A percentile compares a stretch with the other conserved stretches of the same genome.
These are phyloP conservation scores for Trypanosomatidae sp. DNA, from an alignment of 208 protist genomes.

Conservation along the genomic window DNA sequence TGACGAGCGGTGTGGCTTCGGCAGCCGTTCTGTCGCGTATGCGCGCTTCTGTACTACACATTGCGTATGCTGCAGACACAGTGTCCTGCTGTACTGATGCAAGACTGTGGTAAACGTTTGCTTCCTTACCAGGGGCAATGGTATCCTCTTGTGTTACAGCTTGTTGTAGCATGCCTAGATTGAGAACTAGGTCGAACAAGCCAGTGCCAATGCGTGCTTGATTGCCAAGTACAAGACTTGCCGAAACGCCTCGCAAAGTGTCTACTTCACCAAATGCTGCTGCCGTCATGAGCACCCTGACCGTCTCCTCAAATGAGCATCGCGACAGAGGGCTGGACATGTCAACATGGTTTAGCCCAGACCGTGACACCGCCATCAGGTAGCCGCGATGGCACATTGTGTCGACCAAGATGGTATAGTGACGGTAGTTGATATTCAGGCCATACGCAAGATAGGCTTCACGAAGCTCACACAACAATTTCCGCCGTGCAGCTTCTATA, in stretches of 20 bases:
- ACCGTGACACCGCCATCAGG: conserved; percentile 94
- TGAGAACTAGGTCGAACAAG: conserved; percentile 93
- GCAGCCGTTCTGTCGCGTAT: conserved; percentile 14
- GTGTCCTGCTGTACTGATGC: conserved; percentile 30
- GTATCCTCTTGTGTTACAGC: conserved; percentile 74
- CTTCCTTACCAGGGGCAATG: conserved; percentile 48
- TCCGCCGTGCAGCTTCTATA: conserved; percentile 73
- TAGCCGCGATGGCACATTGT: conserved; percentile 97
- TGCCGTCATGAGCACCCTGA: conserved; percentile 98
- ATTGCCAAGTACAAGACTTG: conserved; percentile 98
- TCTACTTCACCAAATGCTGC: conserved; percentile 95
- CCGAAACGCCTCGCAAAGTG: conserved; percentile 92
- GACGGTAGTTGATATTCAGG: conserved; percentile 99
- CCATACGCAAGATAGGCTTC: conserved; percentile 92
- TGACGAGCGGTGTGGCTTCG: conserved; percentile 55
- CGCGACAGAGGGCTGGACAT: conserved; percentile 95
- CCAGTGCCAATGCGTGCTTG: conserved; percentile 95
- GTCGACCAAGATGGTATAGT: conserved; percentile 96
- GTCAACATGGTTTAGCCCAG: conserved; percentile 93
- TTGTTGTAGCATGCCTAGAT: conserved; percentile 83
- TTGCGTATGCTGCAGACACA: conserved; percentile 6
- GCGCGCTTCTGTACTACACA: conserved; percentile 13
- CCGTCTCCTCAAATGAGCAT: conserved; percentile 99
- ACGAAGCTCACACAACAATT: conserved; percentile 82
- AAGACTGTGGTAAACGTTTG: conserved; percentile 69